These are phyloP conservation scores for Boeremia lycopersici DNA, from an alignment of 2,329 filamentous ascomycete species.

Conservation along the genomic window DNA sequence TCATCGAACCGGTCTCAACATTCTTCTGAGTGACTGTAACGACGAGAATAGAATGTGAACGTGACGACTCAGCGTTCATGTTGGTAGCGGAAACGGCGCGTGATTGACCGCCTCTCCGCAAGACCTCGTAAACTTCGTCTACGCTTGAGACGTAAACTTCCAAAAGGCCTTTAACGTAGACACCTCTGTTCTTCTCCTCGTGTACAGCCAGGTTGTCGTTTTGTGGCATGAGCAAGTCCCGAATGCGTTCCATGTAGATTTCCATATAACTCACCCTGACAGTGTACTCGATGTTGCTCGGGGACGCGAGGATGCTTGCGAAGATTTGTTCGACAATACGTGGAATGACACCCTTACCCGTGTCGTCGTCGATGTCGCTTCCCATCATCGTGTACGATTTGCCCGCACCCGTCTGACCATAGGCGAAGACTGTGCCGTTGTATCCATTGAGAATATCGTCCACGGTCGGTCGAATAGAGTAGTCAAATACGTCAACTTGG, in stretches of 20 bases:
- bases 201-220: conserved; percentile 98
- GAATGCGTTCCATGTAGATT: conserved; percentile 99
- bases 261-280: conserved; percentile 99
- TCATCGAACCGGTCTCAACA: conserved; percentile 91
- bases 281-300: conserved; percentile 96
- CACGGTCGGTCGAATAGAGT: conserved; percentile 93
- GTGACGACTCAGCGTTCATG: conserved; percentile 98
- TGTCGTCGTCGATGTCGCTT: conserved; percentile 87
- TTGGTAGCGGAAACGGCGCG: conserved; percentile 95
- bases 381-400: conserved; percentile 99
- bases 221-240: conserved; percentile 87
- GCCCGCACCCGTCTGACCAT: conserved; percentile 96
- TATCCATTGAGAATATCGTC: conserved; percentile 99
- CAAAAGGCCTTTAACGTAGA: conserved; percentile 93
- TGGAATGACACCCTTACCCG: conserved; percentile 90
- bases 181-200: conserved; percentile 93
- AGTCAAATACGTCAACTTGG: conserved; percentile 96
- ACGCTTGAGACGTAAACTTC: conserved; percentile 97
- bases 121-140: conserved; percentile 94
- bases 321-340: conserved; percentile 98
- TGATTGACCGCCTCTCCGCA: conserved; percentile 88
- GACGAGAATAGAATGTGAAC: conserved; percentile 97
- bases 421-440: conserved; percentile 98
- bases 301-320: conserved; percentile 88
- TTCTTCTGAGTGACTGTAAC: conserved; percentile 98